phyloP scores from a whole-genome alignment of 345 rosid genomes.

The Orychophragmus violaceus region DNA sequence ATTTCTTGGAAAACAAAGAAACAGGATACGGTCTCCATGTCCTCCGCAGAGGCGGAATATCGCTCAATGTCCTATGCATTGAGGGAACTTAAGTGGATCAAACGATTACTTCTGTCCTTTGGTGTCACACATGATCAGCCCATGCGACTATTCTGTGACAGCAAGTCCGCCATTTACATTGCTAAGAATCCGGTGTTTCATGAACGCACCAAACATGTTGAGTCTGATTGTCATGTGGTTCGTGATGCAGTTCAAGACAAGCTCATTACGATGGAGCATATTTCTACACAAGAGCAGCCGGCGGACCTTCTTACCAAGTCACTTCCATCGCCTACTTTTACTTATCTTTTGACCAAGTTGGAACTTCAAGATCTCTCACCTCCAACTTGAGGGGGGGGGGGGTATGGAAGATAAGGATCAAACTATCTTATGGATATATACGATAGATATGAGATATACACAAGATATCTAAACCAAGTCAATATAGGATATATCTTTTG shows the following conservation, averaged over 20 bases:
- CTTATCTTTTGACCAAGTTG: not conserved
- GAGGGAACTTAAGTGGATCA: not conserved
- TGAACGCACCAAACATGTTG: not conserved
- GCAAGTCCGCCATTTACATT: not conserved
- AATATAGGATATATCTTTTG: too few species aligned
- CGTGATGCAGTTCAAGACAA: not conserved
- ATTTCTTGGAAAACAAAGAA: not conserved
- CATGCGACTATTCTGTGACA: not conserved
- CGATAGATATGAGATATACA: too few species aligned
- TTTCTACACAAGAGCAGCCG: not conserved
- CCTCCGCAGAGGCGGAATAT: not conserved
- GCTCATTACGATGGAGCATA: not conserved
- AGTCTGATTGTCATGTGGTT: not conserved
- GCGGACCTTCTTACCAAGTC: not conserved
- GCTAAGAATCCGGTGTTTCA: not conserved
- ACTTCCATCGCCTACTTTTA: not conserved
- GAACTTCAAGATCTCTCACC: not conserved
- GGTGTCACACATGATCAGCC: not conserved
- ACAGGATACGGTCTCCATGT: not conserved
- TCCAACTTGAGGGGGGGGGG: not conserved
- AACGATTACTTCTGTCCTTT: not conserved
- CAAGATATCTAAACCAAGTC: too few species aligned
- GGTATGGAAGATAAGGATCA: not conserved
- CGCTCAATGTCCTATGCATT: not conserved
- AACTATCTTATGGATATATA: too few species aligned